Conservation (phyloP, 2,329 filamentous ascomycete species). For the Fusarium lateritium region DNA sequence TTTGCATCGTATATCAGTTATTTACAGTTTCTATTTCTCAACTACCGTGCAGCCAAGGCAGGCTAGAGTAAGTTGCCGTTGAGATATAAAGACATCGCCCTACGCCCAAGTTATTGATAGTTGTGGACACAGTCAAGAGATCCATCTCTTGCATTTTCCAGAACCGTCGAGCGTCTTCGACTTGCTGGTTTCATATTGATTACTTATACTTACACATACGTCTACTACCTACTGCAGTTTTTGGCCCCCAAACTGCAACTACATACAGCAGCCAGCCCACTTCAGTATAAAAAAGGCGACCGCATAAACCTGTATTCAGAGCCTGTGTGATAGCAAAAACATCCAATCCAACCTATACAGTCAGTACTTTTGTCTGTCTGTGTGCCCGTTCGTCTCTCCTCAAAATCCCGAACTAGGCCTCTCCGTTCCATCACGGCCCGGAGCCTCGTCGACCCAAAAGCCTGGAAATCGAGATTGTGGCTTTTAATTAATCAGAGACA, state of each 20-base stretch:
- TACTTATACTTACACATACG: slow-evolving; percentile 16
- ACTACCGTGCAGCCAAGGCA: slow-evolving; percentile 11
- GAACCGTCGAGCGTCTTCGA: slow-evolving; percentile 11
- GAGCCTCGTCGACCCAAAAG: slow-evolving; percentile 5
- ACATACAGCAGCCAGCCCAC: slow-evolving; percentile 13
- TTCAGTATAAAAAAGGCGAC: slow-evolving; percentile 13
- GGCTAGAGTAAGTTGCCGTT: slow-evolving; percentile 4
- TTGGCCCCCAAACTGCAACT: slow-evolving; percentile 17
- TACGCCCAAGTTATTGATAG: not conserved
- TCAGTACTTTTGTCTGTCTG: slow-evolving; percentile 1
- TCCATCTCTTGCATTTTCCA: not conserved
- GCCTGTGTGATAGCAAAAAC: slow-evolving; percentile 12
- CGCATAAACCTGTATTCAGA: slow-evolving; percentile 15
- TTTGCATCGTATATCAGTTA: slow-evolving; percentile 16
- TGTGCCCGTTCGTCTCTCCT: not conserved
- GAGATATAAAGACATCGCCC: slow-evolving; percentile 6
- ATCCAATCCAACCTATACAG: not conserved
- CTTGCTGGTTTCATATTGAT: slow-evolving; percentile 12
- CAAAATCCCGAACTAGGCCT: slow-evolving; percentile 14
- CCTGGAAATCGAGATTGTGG: slow-evolving; percentile 12
- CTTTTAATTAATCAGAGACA: not conserved
- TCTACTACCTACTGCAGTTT: slow-evolving; percentile 1
- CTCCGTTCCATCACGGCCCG: slow-evolving; percentile 2
- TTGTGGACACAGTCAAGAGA: not conserved
- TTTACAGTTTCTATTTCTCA: slow-evolving; percentile 2